Percentiles rank a stretch among this genome's conserved stretches.
Evolutionary conservation across 1,284 basidiomycete species (phyloP).

Genomic region (Tilletia setariae): DNA sequence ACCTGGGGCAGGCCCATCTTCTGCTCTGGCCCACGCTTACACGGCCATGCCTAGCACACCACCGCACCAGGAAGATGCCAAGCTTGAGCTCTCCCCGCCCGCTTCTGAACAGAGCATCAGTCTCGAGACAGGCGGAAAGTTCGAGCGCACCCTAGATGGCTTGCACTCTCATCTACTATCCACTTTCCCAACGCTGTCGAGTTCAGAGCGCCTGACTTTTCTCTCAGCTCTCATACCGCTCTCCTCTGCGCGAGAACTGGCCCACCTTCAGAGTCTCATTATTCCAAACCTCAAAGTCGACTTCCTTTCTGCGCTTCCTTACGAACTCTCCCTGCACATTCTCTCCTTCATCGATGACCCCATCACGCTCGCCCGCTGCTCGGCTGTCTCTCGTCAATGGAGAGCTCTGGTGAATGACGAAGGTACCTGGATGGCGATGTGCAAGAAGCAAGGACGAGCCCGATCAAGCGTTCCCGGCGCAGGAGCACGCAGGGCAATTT

Average conservation of each 20-base stretch:
- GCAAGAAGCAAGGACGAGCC: constrained; percentile 55
- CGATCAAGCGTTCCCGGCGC: not conserved
- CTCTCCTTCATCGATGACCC: constrained; percentile 80
- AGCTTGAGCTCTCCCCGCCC: not conserved
- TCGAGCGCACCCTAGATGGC: not conserved
- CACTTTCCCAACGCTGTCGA: constrained; percentile 29
- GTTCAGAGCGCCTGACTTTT: constrained; percentile 22
- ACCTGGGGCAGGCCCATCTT: not conserved
- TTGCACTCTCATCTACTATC: constrained; percentile 34
- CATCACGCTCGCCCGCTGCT: constrained; percentile 68
- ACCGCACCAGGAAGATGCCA: constrained; percentile 18
- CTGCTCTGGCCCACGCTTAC: constrained; percentile 24
- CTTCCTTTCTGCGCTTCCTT: constrained; percentile 75
- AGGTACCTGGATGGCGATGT: constrained; percentile 78
- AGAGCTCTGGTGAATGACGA: constrained; percentile 74
- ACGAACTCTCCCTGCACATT: constrained; percentile 78
- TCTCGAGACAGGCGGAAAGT: not conserved
- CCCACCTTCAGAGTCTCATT: constrained; percentile 71
- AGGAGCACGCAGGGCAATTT: constrained; percentile 6
- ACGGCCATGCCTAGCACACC: constrained; percentile 23
- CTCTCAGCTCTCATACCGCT: constrained; percentile 42
- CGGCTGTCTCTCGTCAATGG: constrained; percentile 76
- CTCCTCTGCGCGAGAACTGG: constrained; percentile 68
- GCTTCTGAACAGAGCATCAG: not conserved
- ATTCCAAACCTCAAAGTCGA: constrained; percentile 80